phyloP scores from a whole-genome alignment of 2,329 filamentous ascomycete genomes.

The Sporothrix variecibatus region DNA sequence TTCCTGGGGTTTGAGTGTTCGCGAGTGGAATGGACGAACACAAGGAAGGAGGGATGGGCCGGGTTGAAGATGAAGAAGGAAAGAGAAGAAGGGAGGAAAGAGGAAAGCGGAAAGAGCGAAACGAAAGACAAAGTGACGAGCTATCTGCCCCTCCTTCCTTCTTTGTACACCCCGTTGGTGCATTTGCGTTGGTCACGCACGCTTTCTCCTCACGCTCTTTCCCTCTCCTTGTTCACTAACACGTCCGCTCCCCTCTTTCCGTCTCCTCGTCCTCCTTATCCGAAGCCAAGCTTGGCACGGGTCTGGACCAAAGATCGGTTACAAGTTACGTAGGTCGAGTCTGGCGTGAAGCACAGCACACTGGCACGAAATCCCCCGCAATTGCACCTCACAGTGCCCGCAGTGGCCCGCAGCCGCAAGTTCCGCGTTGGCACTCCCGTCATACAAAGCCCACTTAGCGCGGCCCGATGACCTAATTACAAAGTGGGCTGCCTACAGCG shows the following conservation, averaged over 20 bases:
- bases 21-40: neutral
- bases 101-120: neutral
- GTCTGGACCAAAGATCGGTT: neutral
- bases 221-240: neutral
- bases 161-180: neutral
- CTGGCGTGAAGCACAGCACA: neutral
- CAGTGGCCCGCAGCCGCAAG: constrained; percentile 8
- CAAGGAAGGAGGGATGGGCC: neutral
- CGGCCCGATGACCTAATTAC: neutral
- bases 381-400: neutral
- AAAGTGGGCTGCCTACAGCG: neutral
- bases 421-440: neutral
- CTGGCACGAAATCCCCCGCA: neutral
- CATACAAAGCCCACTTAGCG: neutral
- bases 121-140: neutral
- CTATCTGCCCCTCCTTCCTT: constrained; percentile 1
- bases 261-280: neutral
- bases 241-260: neutral
- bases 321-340: neutral
- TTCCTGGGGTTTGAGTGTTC: neutral
- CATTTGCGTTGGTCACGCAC: neutral
- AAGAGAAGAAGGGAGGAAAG: neutral
- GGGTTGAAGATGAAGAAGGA: neutral
- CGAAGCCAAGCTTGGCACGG: neutral
- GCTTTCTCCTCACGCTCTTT: neutral